Base-by-base conservation (phyloP, 768 basidiomycete genomes). In the Trametes gibbosa region DNA sequence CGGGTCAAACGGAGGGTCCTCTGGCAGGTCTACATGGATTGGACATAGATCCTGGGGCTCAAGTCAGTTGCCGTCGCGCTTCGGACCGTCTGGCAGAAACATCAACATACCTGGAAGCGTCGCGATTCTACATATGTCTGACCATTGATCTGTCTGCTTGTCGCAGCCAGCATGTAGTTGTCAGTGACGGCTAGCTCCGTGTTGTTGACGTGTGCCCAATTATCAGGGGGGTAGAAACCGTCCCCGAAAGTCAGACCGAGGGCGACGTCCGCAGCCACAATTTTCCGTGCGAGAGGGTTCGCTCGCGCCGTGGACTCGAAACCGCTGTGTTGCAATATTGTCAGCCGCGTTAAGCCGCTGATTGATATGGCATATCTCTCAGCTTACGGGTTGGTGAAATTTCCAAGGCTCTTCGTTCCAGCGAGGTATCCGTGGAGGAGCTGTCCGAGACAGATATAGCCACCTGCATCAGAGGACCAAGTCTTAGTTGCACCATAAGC, bases 401-500 rank as follows among this genome's bases (percentile, higher is more conserved):
- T 34, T n/a, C 54, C 54, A 12, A 61, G 45, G 46, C 54, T 71
- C 21, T 74, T 69, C 0, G 75, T 73, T 6, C 83, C 85, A 8
- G 78, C 76, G 19, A 88, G 76, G 65, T 76, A 84, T 50, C 77
- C 77, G 61, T 84, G 82, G 43, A 88, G 71, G 74, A 84, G 85
- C 39, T 81, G 76, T 2, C 84, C 84, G 9, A 86, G 75, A 66
- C 85, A 86, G 7, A 86, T 76, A 54, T 79, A 84, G 24, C 85
- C 85, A 56, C 84, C 84, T 84, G 56, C 0, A 32, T 46, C n/a
- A n/a, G n/a, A 1, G 2, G 17, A 29, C 6, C 45, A 23, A 5
- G 21, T 25, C 45, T 5, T 5, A 10, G 4, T 17, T 5, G 27
- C 5, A 34, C n/a, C n/a, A 32, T 32, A 32, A 5, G 29, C 10